A percentile compares a stretch with the other conserved stretches of the same genome.
phyloP scores from a whole-genome alignment of 768 basidiomycete genomes.

The Trametes gibbosa region DNA sequence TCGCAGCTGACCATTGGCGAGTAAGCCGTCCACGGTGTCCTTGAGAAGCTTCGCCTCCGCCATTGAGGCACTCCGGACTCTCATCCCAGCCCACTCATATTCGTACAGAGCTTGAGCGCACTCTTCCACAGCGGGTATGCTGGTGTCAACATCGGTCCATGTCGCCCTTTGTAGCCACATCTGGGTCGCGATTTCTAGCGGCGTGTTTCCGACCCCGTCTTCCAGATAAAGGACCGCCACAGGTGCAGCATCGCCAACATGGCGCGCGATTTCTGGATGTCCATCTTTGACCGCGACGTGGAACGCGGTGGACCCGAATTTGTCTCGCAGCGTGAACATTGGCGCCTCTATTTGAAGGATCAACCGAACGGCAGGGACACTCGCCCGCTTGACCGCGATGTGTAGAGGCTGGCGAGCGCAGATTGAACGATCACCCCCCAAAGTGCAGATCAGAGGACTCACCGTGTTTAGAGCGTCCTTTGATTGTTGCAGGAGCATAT shows the following conservation, averaged over 20 bases:
- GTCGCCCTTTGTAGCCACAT: constrained; percentile 13
- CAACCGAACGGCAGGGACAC: constrained; percentile 26
- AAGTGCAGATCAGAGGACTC: neutral
- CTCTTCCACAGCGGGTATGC: neutral
- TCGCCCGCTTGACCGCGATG: constrained; percentile 43
- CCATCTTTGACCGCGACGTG: constrained; percentile 43
- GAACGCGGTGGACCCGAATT: constrained; percentile 49
- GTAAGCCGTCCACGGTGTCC: constrained; percentile 14
- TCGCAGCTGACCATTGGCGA: constrained; percentile 15
- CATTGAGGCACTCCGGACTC: neutral
- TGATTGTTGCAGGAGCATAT: constrained; percentile 45
- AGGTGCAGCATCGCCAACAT: constrained; percentile 40
- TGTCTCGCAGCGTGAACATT: constrained; percentile 39
- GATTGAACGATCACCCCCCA: neutral
- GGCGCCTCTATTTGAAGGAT: constrained; percentile 37
- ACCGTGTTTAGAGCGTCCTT: constrained; percentile 49
- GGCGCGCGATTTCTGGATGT: constrained; percentile 35
- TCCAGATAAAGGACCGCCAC: constrained; percentile 43
- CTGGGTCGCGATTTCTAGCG: constrained; percentile 26
- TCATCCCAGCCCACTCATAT: neutral
- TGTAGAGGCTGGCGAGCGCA: constrained; percentile 45
- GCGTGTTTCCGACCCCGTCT: constrained; percentile 38
- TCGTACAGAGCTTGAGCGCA: neutral
- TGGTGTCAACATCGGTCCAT: neutral
- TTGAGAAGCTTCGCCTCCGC: constrained; percentile 15